Evolutionary conservation across 129 eudicot species (phyloP).

Genomic region (Flaveria linearis): DNA sequence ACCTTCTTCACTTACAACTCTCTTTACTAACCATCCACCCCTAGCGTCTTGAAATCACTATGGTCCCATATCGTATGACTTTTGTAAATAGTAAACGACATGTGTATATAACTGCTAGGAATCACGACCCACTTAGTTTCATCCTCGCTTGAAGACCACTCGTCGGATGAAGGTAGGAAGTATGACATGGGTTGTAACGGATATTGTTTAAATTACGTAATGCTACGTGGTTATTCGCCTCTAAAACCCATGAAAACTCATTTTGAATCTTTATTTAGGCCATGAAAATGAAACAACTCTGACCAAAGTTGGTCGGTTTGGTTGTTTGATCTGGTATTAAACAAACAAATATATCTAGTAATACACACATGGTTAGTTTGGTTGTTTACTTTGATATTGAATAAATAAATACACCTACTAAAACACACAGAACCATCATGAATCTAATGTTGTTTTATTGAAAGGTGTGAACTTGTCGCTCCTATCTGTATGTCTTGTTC

Average conservation of each 20-base stretch:
- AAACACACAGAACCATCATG: background rate
- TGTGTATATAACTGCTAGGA: constrained; percentile 18
- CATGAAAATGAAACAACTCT: too few species aligned
- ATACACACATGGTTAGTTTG: too few species aligned
- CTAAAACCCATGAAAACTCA: background rate
- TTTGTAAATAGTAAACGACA: constrained; percentile 8
- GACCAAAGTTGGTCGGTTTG: too few species aligned
- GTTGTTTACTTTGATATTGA: too few species aligned
- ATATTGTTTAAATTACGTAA: background rate
- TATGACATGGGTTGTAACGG: constrained; percentile 3
- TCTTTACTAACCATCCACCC: constrained; percentile 39
- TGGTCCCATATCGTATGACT: background rate
- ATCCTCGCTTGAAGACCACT: background rate
- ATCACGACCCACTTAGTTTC: background rate
- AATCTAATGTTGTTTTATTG: background rate
- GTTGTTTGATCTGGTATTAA: too few species aligned
- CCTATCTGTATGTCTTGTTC: background rate
- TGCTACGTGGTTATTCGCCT: background rate
- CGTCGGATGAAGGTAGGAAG: background rate
- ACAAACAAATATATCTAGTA: too few species aligned
- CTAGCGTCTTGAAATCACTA: background rate
- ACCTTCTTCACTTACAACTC: constrained; percentile 69
- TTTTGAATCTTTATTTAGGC: background rate
- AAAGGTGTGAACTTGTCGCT: constrained; percentile 72
- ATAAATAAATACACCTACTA: too few species aligned